A percentile compares a stretch with the other conserved stretches of the same genome.
Conservation (phyloP, 176 grass and related monocot species). For the Aegilops umbellulata region DNA sequence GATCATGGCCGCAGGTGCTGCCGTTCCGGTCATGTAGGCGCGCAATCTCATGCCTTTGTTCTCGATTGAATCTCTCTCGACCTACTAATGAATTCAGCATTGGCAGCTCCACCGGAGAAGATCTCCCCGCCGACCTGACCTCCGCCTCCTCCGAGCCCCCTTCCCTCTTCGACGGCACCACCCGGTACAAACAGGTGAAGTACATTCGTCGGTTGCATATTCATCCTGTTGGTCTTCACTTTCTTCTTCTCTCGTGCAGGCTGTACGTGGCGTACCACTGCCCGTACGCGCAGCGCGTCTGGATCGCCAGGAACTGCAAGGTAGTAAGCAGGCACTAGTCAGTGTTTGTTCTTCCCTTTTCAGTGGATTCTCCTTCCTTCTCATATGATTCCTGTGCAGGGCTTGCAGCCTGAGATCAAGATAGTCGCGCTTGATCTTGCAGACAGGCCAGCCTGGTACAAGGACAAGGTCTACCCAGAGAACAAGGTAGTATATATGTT, state of each 20-base stretch:
- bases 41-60: too few species aligned
- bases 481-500: conserved; percentile 50
- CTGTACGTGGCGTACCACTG: conserved; percentile 64
- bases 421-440: conserved; percentile 51
- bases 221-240: background rate
- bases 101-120: too few species aligned
- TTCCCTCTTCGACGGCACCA: too few species aligned
- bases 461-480: conserved; percentile 81
- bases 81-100: too few species aligned
- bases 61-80: too few species aligned
- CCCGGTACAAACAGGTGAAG: too few species aligned
- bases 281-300: conserved; percentile 66
- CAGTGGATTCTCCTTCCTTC: background rate
- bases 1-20: too few species aligned
- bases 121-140: too few species aligned
- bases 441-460: conserved; percentile 82
- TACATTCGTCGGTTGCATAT: too few species aligned
- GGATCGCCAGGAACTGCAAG: conserved; percentile 79
- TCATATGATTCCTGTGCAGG: conserved; percentile 16
- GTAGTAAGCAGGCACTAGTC: background rate
- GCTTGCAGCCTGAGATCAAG: conserved; percentile 51
- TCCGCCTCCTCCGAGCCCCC: too few species aligned
- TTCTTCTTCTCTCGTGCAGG: conserved; percentile 30
- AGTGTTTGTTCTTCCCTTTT: background rate
- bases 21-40: too few species aligned